Base-by-base conservation (phyloP, 495 filamentous ascomycete genomes). In the Xylaria venustula region DNA sequence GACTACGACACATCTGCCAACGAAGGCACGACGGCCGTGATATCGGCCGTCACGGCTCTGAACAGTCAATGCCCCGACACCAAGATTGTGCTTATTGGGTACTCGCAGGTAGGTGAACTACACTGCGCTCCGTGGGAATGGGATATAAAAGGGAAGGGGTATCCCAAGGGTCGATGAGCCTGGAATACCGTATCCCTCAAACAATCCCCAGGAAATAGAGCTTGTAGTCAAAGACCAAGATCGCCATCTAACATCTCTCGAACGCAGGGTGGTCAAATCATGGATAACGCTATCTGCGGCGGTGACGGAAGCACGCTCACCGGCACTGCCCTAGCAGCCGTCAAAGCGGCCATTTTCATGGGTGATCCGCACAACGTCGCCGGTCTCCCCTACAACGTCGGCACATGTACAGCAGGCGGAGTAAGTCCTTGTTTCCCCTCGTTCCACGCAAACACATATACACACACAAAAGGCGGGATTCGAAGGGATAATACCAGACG, bases 271-370 rank as follows among this genome's bases (percentile, higher is more conserved):
- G 83, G 77, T 37, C 82, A 87, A 67, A 87, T 87, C 67, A 78
- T 87, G 71, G 85, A 88, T 63, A 83, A 83, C 58, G 84, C 83
- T 19, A 67, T 87, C 22, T 87, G 85, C 68, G 86, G 85, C 26
- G 86, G 84, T 23, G 68, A 79, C 1, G 83, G 82, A 37, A 66
- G 78, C 19, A 83, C 81, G 1, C 64, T 80, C 34, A 72, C 74
- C 17, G 80, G 80, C 54, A 76, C 71, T 3, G 75, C 80, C 0
- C 73, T 83, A 19, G 72, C 67, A 26, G 76, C 74, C 68, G 74
- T 85, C 58, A 87, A 85, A 68, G 86, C 81, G 8, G 83, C 77
- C 37, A 87, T 88, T 64, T 82, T 85, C 67, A 84, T 86, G 83
- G 85, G 85, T 22, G 82, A 85, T 60, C 85, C 86, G 6, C 77